Percentiles rank a stretch among this genome's conserved stretches.
phyloP scores from a whole-genome alignment of 306 rosid species.

The Dryas octopetala region DNA sequence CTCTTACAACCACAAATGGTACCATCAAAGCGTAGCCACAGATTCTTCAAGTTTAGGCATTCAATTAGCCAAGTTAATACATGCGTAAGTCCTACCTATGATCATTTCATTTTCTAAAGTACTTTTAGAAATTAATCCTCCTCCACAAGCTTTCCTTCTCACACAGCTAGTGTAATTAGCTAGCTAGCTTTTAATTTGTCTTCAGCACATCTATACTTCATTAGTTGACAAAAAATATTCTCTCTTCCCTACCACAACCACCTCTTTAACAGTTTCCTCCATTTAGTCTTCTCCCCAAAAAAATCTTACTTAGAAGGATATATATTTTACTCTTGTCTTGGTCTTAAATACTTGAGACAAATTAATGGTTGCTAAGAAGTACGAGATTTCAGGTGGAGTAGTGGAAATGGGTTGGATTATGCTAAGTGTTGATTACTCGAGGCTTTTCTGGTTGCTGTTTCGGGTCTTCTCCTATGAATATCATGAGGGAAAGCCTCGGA shows the following conservation, averaged over 20 bases:
- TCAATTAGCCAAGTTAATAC: slow-evolving; percentile 24
- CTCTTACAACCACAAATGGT: slow-evolving; percentile 50
- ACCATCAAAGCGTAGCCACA: slow-evolving; percentile 48
- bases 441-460: slow-evolving; percentile 57
- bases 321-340: slow-evolving; percentile 9
- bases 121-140: slow-evolving; percentile 1
- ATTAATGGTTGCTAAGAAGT: slow-evolving; percentile 41
- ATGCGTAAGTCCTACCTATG: slow-evolving; percentile 13
- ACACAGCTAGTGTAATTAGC: too few species aligned
- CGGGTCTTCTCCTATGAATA: slow-evolving; percentile 65
- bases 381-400: slow-evolving; percentile 42
- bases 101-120: slow-evolving; percentile 33
- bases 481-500: slow-evolving; percentile 87
- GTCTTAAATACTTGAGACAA: slow-evolving; percentile 9
- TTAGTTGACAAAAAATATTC: slow-evolving; percentile 20
- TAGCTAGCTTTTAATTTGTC: not conserved
- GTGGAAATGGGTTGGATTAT: slow-evolving; percentile 58
- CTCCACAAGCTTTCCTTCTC: slow-evolving; percentile 24
- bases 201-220: not conserved
- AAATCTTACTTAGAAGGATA: slow-evolving; percentile 8
- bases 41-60: slow-evolving; percentile 54
- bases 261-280: slow-evolving; percentile 20
- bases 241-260: slow-evolving; percentile 24
- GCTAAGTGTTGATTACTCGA: slow-evolving; percentile 64
- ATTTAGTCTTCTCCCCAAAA: not conserved